Conservation (phyloP, 139 green algal genomes). For the Tetradesmus obliquus region DNA sequence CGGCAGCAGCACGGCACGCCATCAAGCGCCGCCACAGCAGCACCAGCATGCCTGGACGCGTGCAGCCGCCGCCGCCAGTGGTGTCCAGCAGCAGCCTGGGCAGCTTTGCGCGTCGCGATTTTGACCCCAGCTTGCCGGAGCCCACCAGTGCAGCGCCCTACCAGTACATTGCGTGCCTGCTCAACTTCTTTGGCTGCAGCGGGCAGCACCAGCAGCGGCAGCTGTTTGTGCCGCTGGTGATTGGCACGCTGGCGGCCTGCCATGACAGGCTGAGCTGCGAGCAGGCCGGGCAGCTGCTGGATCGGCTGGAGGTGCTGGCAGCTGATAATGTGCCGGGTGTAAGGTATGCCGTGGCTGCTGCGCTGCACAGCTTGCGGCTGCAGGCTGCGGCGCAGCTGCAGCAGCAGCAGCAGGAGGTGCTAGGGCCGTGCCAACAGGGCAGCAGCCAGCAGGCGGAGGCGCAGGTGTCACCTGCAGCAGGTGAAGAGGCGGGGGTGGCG, state of each 20-base stretch:
- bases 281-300: slow-evolving; percentile 41
- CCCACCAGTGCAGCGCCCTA: slow-evolving; percentile 13
- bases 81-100: background rate
- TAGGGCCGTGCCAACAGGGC: background rate
- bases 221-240: slow-evolving; percentile 55
- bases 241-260: slow-evolving; percentile 35
- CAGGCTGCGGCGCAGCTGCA: background rate
- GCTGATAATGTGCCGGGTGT: slow-evolving; percentile 59
- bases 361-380: background rate
- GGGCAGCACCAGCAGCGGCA: slow-evolving; percentile 43
- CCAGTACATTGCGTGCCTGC: slow-evolving; percentile 12
- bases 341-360: slow-evolving; percentile 45
- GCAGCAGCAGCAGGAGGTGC: slow-evolving; percentile 27
- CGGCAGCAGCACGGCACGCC: background rate
- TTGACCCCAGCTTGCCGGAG: background rate
- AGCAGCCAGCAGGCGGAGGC: slow-evolving; percentile 24
- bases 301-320: slow-evolving; percentile 46
- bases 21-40: slow-evolving; percentile 21
- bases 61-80: background rate
- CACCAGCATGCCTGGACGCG: background rate
- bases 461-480: background rate
- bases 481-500: background rate
- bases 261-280: background rate
- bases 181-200: slow-evolving; percentile 37
- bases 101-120: background rate